Base-by-base conservation (phyloP, 108 stramenopile species). In the Schizochytrium sp. region DNA sequence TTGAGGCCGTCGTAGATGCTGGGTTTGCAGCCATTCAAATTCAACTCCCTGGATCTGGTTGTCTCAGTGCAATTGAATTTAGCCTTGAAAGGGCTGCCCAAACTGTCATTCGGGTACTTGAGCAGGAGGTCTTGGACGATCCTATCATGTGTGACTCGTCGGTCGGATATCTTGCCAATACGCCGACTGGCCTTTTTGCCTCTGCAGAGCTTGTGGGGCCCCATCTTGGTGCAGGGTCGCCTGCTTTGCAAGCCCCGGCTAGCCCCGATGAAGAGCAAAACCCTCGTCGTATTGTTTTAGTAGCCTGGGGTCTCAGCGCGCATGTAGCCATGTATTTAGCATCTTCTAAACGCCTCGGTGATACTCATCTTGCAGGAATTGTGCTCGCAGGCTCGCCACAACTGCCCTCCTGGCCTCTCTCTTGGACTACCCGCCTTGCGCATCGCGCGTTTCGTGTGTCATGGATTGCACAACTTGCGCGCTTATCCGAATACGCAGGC, bases 271-370 rank as follows among this genome's bases (percentile, higher is more conserved):
- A 44, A 69, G 64, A 38, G 12, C 0, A 12, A 28, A 28, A 8
- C 1, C 76, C 76, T 10, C 76, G 76, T 13, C 47, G 53, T 47
- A 12, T 83, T 10, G 50, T 83, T 8, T 53, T 83, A 5, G 76
- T 83, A 13, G 76, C 50, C 47, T 83, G 76, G 76, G 76, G 76
- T 5, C 3, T 83, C 28, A 55, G 50, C 2, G 49, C 50, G 2
- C 76, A 83, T 28, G 76, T 83, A 8, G 53, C 53, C 76, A 83
- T 83, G 76, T 83, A 83, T 28, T 53, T 83, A 13, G 76, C 76
- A 47, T 49, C 76, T 13, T 49, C 47, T 47, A 17, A 28, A 10
- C 47, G 76, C 15, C 47, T 83, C 12, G 76, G 76, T 53, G 55
- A 83, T 53, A 53, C 76, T 10, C 5, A 83, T 28, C 76, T 83